Conservation (phyloP, 2,329 filamentous ascomycete species). For the Sporothrix protearum region DNA sequence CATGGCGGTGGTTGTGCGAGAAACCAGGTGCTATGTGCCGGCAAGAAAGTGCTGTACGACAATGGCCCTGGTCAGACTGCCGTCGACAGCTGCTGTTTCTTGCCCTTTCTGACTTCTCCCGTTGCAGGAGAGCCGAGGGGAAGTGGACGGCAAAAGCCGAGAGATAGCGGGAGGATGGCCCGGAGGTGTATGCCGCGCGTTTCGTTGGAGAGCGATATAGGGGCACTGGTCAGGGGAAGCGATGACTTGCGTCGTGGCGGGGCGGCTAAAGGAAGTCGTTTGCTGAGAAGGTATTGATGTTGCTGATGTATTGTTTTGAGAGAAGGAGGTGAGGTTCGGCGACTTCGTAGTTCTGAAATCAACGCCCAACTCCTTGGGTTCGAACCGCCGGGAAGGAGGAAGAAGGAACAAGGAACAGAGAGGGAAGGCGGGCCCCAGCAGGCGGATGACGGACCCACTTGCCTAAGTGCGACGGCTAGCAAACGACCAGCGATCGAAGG, state of each 20-base stretch:
- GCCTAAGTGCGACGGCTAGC: neutral
- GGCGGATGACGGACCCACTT: conserved; percentile 1
- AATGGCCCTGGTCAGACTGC: neutral
- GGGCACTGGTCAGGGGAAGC: neutral
- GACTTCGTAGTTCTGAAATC: neutral
- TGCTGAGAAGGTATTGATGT: neutral
- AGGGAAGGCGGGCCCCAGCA: neutral
- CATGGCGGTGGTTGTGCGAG: conserved; percentile 27
- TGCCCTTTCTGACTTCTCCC: conserved; percentile 4
- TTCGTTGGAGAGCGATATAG: neutral
- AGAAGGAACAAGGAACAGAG: neutral
- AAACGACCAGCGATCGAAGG: conserved; percentile 1
- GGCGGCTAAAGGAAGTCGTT: neutral
- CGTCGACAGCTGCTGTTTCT: neutral
- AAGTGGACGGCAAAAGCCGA: conserved; percentile 10
- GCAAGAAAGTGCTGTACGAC: conserved; percentile 25
- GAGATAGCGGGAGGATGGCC: neutral
- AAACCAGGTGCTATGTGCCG: conserved; percentile 16
- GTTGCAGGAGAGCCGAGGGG: neutral
- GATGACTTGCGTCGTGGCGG: neutral
- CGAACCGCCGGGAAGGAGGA: neutral
- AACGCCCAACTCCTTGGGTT: neutral
- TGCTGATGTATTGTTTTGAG: neutral
- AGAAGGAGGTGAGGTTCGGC: neutral
- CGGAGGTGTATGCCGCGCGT: neutral